Conservation (phyloP, 768 basidiomycete species). For the Cystofilobasidium bisporidii region DNA sequence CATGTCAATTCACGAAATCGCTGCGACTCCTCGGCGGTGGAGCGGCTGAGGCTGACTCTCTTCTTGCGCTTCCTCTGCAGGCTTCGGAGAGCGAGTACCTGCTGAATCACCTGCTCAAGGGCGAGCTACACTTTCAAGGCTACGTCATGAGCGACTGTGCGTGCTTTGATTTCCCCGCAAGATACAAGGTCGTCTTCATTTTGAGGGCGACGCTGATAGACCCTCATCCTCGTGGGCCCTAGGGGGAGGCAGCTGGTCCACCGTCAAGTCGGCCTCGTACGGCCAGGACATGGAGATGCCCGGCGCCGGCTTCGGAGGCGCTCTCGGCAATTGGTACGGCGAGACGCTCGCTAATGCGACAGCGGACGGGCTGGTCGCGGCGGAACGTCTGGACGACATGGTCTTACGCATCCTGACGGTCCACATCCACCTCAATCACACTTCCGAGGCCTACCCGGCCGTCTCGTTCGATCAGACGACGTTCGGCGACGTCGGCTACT, state of each 20-base stretch:
- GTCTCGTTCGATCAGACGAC: constrained; percentile 56
- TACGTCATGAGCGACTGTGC: constrained; percentile 10
- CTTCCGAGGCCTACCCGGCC: constrained; percentile 51
- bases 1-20: no score
- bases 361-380: neutral
- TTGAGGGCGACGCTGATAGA: no score
- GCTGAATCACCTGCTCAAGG: constrained; percentile 39
- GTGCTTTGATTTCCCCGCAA: no score
- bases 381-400: constrained; percentile 39
- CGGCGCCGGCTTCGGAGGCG: constrained; percentile 5
- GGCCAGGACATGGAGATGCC: constrained; percentile 17
- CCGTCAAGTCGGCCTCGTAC: constrained; percentile 4
- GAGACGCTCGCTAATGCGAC: constrained; percentile 9
- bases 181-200: no score
- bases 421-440: constrained; percentile 48
- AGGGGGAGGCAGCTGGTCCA: constrained; percentile 19
- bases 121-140: constrained; percentile 30
- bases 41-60: no score
- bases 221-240: neutral
- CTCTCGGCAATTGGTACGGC: constrained; percentile 8
- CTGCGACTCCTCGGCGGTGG: no score
- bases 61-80: no score
- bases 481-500: constrained; percentile 34
- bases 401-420: constrained; percentile 58
- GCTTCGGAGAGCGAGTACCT: constrained; percentile 32